Evolutionary conservation across 1,139 yeast species (phyloP).

Genomic region (Protomyces gravidus): DNA sequence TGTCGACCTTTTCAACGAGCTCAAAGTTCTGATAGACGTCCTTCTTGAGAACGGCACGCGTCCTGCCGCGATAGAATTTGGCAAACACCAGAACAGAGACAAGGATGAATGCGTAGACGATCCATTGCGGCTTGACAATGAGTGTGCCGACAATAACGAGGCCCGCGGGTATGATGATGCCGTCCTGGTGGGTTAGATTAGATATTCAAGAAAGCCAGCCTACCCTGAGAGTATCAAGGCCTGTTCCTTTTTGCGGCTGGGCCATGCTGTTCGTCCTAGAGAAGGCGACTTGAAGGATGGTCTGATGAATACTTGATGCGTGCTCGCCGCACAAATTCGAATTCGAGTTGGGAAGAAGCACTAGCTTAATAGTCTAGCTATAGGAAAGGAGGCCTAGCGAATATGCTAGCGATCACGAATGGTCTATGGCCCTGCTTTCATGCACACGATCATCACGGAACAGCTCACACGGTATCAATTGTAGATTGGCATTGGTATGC

Average conservation of each 20-base stretch:
- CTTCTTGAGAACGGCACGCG: slow-evolving; percentile 55
- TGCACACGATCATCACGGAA: too few relatives aligned
- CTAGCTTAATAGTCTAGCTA: too few relatives aligned
- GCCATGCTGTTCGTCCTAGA: slow-evolving; percentile 4
- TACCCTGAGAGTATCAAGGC: slow-evolving; percentile 26
- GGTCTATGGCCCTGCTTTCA: too few relatives aligned
- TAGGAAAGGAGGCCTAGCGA: too few relatives aligned
- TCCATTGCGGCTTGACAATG: slow-evolving; percentile 37
- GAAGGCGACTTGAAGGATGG: not conserved
- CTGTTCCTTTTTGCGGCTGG: slow-evolving; percentile 17
- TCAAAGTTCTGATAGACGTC: slow-evolving; percentile 77
- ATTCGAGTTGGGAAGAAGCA: not conserved
- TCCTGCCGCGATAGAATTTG: slow-evolving; percentile 40
- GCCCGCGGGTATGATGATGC: slow-evolving; percentile 40
- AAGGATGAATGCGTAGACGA: slow-evolving; percentile 36
- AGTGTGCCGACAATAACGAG: slow-evolving; percentile 39
- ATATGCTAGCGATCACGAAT: too few relatives aligned
- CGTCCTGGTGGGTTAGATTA: slow-evolving; percentile 34
- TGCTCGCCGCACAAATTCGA: not conserved
- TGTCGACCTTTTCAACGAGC: slow-evolving; percentile 63
- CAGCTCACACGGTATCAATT: too few relatives aligned
- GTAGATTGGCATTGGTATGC: too few relatives aligned
- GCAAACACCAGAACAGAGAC: slow-evolving; percentile 36
- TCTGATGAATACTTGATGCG: not conserved
- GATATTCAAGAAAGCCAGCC: not conserved